Evolutionary conservation across 352 stramenopile genomes (phyloP), one percentile per base, ranked within the genome.

Genomic region (Thalassiosira delicatula): DNA sequence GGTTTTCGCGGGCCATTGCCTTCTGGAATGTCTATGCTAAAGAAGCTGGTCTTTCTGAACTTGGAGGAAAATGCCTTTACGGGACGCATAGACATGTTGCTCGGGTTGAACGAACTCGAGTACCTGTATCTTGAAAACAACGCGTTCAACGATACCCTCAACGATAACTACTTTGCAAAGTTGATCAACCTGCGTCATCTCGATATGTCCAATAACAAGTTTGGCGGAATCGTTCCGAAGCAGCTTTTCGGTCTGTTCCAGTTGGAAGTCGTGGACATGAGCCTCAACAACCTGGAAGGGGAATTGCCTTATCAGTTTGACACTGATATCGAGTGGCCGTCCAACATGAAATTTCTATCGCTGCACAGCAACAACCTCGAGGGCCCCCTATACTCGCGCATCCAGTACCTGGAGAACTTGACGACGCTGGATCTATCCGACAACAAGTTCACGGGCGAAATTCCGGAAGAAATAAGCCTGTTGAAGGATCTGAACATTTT

Each of bases 391-490:
- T 83, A 85, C 1, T 23, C 51, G 19, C 68, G 76, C 5, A 80
- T 92, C 25, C 46, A 29, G 14, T 83, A 83, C 9, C 54, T 92
- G 5, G 42, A 59, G 17, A 73, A 65, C 19, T 63, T 93, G 25
- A 67, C 30, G 11, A 80, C 90, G 65, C 79, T 93, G 40, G 89
- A 93, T 73, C 61, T 93, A 4, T 84, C 79, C 1, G 40, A 37
- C 1, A 92, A 92, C 51, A n/a, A 81, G 19, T 69, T 92, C 4
- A 70, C 40, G 40, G 85, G 83, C 25, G 51, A 60, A 1, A 81
- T 92, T 49, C 80, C 75, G 3, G 51, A 49, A 23, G 68, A 73
- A 27, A 68, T 92, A 33, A 69, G 61, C 12, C 12, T 84, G 19
- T 59, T 92, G 27, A 60, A 17, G 23, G 67, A 81, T 60, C 42